These are phyloP conservation scores for Fonsecaea pedrosoi DNA, from an alignment of 2,329 filamentous ascomycete species.

Conservation along the genomic window DNA sequence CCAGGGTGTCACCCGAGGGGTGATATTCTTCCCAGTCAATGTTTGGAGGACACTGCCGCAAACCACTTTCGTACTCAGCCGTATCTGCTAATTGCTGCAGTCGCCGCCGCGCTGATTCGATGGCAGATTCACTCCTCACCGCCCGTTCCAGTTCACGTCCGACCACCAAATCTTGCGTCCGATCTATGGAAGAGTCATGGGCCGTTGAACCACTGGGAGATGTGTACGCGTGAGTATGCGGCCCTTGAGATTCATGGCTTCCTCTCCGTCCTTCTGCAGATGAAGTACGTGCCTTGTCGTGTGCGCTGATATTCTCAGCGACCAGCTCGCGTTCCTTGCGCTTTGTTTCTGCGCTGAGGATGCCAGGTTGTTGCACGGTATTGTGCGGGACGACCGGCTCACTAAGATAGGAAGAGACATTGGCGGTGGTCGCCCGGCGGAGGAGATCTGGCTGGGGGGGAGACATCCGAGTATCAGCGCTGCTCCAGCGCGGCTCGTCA, in stretches of 20 bases:
- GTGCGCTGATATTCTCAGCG: constrained; percentile 28
- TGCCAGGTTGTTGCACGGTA: constrained; percentile 1
- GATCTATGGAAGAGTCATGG: background rate
- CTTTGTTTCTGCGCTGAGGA: background rate
- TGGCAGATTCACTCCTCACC: constrained; percentile 15
- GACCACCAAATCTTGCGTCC: background rate
- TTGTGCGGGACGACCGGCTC: background rate
- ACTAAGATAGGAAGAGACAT: constrained; percentile 14
- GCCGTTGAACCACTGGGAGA: background rate
- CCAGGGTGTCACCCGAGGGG: background rate
- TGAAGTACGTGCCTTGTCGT: constrained; percentile 12
- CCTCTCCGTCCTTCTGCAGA: background rate
- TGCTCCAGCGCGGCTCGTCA: background rate
- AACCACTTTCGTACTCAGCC: constrained; percentile 15
- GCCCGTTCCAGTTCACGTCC: constrained; percentile 1
- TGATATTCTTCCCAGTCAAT: constrained; percentile 32
- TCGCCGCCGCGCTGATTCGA: constrained; percentile 21
- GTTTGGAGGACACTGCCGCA: constrained; percentile 9
- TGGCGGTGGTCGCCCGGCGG: constrained; percentile 26
- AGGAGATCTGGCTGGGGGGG: constrained; percentile 10
- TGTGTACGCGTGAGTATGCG: background rate
- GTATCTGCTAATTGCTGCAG: constrained; percentile 28
- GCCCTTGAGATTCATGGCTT: background rate
- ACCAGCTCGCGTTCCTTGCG: constrained; percentile 6
- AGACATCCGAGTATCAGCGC: background rate